phyloP scores from a whole-genome alignment of 2,329 filamentous ascomycete species.

The Onygenales sp. region DNA sequence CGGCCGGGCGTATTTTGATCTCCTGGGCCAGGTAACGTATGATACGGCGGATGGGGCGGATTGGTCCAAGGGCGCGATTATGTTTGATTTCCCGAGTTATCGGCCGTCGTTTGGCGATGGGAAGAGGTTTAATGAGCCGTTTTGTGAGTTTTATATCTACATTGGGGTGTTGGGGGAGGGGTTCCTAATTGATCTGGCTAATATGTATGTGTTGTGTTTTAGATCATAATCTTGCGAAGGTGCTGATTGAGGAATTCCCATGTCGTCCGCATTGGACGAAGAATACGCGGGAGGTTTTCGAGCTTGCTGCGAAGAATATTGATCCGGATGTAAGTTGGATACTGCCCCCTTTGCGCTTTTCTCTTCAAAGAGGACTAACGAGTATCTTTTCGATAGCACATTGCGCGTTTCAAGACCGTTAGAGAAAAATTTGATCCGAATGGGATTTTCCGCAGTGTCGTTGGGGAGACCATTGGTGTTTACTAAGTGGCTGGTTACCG shows the following conservation, averaged over 20 bases:
- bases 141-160: slow-evolving; percentile 30
- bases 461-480: slow-evolving; percentile 42
- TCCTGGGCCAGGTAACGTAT: slow-evolving; percentile 42
- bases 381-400: slow-evolving; percentile 16
- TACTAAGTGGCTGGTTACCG: background rate
- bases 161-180: too few relatives aligned
- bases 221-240: slow-evolving; percentile 37
- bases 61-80: slow-evolving; percentile 42
- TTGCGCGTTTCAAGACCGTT: slow-evolving; percentile 40
- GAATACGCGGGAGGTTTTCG: slow-evolving; percentile 42
- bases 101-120: slow-evolving; percentile 38
- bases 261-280: slow-evolving; percentile 47
- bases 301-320: slow-evolving; percentile 37
- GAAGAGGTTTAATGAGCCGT: slow-evolving; percentile 41
- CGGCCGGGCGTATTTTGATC: slow-evolving; percentile 40
- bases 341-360: background rate
- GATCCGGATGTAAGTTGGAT: slow-evolving; percentile 26
- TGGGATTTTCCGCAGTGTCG: slow-evolving; percentile 38
- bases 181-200: background rate
- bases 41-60: slow-evolving; percentile 41
- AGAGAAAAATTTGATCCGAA: slow-evolving; percentile 42
- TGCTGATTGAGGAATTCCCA: slow-evolving; percentile 41
- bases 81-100: slow-evolving; percentile 46
- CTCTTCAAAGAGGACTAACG: background rate
- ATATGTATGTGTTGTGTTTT: background rate